Evolutionary conservation across 139 green algal species (phyloP).

Genomic region (Tetraselmis striata): DNA sequence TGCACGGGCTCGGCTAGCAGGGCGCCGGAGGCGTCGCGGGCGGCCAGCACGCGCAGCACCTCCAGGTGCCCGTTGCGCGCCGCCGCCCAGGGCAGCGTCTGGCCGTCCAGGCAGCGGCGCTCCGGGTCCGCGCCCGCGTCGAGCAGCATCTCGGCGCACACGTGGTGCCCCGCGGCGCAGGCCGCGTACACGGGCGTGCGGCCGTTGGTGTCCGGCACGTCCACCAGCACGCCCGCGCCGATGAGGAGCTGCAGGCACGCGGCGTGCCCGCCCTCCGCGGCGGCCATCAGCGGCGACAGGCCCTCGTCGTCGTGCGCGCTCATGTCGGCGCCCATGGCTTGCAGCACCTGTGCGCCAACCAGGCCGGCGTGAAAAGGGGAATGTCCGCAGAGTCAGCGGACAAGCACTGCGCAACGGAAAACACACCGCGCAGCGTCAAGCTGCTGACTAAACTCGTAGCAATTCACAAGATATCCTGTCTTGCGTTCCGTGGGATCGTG

Average conservation of each 20-base stretch:
- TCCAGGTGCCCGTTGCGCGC: not conserved
- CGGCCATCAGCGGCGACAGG: not conserved
- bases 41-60: not conserved
- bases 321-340: not conserved
- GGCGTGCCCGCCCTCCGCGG: not conserved
- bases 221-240: not conserved
- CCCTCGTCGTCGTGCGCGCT: not conserved
- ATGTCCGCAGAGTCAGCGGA: too few species aligned
- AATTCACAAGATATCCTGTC: too few species aligned
- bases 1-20: not conserved
- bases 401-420: too few species aligned
- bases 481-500: too few species aligned
- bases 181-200: not conserved
- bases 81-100: not conserved
- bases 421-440: too few species aligned
- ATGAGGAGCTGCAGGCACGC: not conserved
- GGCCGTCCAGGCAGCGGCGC: not conserved
- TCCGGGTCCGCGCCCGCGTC: not conserved
- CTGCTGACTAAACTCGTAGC: too few species aligned
- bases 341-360: not conserved
- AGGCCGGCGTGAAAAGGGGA: too few species aligned
- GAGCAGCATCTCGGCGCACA: not conserved
- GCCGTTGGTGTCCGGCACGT: not conserved
- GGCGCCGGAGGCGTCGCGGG: not conserved
- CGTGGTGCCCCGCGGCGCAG: not conserved